Percentiles rank a stretch among this genome's conserved stretches.
phyloP scores from a whole-genome alignment of 805 yeast species.

The Nadsonia fulvescens region DNA sequence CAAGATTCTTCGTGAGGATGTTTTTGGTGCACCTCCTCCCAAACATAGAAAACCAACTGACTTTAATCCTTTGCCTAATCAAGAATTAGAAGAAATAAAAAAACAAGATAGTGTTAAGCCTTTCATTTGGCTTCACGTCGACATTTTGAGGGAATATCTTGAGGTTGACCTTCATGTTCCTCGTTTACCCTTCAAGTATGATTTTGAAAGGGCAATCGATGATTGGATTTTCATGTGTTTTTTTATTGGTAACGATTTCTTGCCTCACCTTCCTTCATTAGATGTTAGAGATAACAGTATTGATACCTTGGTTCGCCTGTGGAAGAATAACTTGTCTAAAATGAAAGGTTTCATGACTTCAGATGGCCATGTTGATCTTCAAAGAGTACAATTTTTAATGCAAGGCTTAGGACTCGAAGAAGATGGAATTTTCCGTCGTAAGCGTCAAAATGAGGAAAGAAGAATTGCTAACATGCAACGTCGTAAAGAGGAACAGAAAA shows the following conservation, averaged over 20 bases:
- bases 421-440: constrained; percentile 52
- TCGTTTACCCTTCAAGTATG: constrained; percentile 53
- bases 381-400: constrained; percentile 58
- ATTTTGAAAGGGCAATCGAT: constrained; percentile 87
- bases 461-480: constrained; percentile 48
- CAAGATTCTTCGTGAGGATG: constrained; percentile 86
- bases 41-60: constrained; percentile 23
- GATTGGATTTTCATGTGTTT: constrained; percentile 99
- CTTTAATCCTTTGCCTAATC: constrained; percentile 23
- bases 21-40: constrained; percentile 68
- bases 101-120: constrained; percentile 63
- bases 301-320: constrained; percentile 58
- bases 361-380: constrained; percentile 68
- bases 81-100: constrained; percentile 31
- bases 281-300: constrained; percentile 92
- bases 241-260: constrained; percentile 94
- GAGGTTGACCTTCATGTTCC: constrained; percentile 65
- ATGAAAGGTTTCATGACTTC: constrained; percentile 69
- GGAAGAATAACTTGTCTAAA: constrained; percentile 58
- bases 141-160: constrained; percentile 72
- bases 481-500: constrained; percentile 30
- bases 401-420: constrained; percentile 52
- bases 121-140: constrained; percentile 84
- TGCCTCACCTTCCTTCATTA: constrained; percentile 87
- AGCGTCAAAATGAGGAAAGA: constrained; percentile 52